A percentile compares a stretch with the other conserved stretches of the same genome.
phyloP scores from a whole-genome alignment of 176 grass and related monocot species.

The Melocanna baccifera region DNA sequence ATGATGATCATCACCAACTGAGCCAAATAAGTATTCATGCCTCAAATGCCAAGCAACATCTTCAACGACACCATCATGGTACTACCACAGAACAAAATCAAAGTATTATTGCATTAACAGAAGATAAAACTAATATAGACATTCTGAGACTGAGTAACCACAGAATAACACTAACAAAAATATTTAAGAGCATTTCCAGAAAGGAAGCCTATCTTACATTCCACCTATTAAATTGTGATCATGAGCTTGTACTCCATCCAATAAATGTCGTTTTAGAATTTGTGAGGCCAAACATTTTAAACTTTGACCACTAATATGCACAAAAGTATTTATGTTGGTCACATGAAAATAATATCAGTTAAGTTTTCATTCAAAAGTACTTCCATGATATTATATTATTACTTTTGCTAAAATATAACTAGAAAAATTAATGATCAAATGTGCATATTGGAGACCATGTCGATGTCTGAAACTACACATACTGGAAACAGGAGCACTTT shows the following conservation, averaged over 20 bases:
- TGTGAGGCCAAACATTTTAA: background rate
- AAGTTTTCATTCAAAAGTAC: background rate
- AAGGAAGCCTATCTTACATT: background rate
- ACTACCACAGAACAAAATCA: constrained; percentile 44
- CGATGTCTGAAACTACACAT: background rate
- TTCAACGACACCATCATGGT: constrained; percentile 92
- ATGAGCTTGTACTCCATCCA: background rate
- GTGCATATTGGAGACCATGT: background rate
- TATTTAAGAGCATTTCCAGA: background rate
- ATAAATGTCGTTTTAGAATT: background rate
- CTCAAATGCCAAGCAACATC: constrained; percentile 98
- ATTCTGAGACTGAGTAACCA: background rate
- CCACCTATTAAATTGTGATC: background rate
- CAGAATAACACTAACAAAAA: background rate
- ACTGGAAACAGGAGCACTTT: background rate
- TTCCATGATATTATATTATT: background rate
- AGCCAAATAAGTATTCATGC: constrained; percentile 91
- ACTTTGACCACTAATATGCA: background rate
- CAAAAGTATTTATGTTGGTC: background rate
- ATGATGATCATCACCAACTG: constrained; percentile 87
- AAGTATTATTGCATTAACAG: constrained; percentile 15
- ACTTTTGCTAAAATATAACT: background rate
- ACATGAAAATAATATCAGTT: background rate
- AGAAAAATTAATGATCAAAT: background rate
- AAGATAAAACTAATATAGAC: background rate